phyloP scores from a whole-genome alignment of 345 rosid genomes.

The Iberis pinnata region DNA sequence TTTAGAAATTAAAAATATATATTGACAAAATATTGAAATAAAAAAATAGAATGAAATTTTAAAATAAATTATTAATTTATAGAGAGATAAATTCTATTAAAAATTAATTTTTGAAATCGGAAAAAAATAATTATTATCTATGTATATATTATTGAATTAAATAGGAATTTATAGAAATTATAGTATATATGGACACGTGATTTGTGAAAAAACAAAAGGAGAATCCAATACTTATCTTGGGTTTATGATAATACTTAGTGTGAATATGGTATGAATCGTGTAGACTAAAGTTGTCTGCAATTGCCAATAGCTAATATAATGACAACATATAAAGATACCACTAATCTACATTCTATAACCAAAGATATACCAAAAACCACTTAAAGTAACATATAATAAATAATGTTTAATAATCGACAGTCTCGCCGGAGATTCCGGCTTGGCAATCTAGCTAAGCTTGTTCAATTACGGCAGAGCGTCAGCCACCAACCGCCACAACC shows the following conservation, averaged over 20 bases:
- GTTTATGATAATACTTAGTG: constrained; percentile 11
- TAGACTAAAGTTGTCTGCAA: constrained; percentile 15
- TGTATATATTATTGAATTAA: too few relatives aligned
- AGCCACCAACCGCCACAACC: constrained; percentile 11
- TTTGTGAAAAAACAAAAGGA: neutral
- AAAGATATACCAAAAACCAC: neutral
- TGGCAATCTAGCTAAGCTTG: constrained; percentile 31
- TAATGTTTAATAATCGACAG: constrained; percentile 28
- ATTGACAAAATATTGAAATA: too few relatives aligned
- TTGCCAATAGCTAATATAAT: neutral
- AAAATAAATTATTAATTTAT: too few relatives aligned
- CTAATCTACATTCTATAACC: neutral
- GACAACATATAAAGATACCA: neutral
- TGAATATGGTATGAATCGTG: constrained; percentile 12
- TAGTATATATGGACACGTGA: too few relatives aligned
- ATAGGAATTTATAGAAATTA: too few relatives aligned
- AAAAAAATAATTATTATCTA: too few relatives aligned
- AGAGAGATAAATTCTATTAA: too few relatives aligned
- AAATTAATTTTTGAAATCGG: too few relatives aligned
- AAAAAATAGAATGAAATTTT: too few relatives aligned
- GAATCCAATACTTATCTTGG: constrained; percentile 23
- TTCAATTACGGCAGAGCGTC: constrained; percentile 25
- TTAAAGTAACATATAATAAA: neutral
- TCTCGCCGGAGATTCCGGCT: constrained; percentile 28
- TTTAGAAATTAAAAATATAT: too few relatives aligned